Evolutionary conservation across 192 early-diverging fungal species (phyloP).

Genomic region (Umbelopsis ramanniana): DNA sequence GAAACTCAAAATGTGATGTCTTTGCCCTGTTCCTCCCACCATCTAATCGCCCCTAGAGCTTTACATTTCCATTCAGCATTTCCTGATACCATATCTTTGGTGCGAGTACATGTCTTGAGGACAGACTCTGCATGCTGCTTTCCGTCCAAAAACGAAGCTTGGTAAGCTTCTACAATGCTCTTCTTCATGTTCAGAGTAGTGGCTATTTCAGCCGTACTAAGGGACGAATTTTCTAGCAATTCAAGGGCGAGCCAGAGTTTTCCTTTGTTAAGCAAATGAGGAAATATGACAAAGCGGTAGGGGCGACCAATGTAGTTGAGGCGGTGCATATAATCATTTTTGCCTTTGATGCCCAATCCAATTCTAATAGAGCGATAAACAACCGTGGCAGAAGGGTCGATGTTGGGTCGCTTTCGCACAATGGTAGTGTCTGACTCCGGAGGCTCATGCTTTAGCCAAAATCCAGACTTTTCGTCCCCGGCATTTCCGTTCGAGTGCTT

Average conservation of each 20-base stretch:
- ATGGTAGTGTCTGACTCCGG: not conserved
- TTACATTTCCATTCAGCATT: constrained; percentile 18
- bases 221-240: not conserved
- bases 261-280: constrained; percentile 34
- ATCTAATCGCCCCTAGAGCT: constrained; percentile 24
- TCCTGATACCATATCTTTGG: constrained; percentile 24
- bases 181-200: not conserved
- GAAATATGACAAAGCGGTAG: constrained; percentile 33
- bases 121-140: not conserved
- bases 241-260: constrained; percentile 31
- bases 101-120: constrained; percentile 6
- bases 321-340: not conserved
- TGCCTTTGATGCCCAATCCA: constrained; percentile 29
- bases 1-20: not conserved
- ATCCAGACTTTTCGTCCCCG: not conserved
- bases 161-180: constrained; percentile 9
- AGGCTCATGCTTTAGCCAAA: constrained; percentile 16
- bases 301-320: constrained; percentile 24
- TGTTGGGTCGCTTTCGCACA: not conserved
- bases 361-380: constrained; percentile 28
- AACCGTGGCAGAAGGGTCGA: not conserved
- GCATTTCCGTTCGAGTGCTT: constrained; percentile 9
- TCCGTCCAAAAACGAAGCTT: constrained; percentile 19
- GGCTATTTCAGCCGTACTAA: constrained; percentile 9
- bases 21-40: constrained; percentile 7